Base-by-base conservation (phyloP, 2,329 filamentous ascomycete genomes). In the Microsporum canis region DNA sequence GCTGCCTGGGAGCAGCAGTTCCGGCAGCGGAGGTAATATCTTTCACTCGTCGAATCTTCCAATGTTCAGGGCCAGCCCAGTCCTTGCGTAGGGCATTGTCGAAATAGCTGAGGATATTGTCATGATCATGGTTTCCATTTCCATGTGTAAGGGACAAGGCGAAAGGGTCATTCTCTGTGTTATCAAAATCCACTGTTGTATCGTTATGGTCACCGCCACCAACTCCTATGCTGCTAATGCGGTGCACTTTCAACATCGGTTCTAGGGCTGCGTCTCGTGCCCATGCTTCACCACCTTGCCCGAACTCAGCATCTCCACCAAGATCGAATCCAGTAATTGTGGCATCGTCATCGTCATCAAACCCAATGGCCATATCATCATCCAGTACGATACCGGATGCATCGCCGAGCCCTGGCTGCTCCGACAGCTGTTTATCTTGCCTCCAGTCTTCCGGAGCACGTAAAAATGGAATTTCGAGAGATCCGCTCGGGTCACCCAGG, bases 61-160 rank as follows among this genome's bases (percentile, higher is more conserved):
- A 99, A 75, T 99, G 94, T 72, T 97, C 94, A n/a, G 94, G 92
- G 57, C 91, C 95, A 4, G 88, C 87, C 92, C 94, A 99, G 70
- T 96, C 96, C 81, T 96, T 97, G 71, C 94, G 89, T 49, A 97
- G 77, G 1, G 92, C 91, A 70, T 96, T 90, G 72, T 99, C 94
- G 71, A 99, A 99, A 77, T 97, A 99, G 70, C 89, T 88, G n/a
- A 99, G 81, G 62, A 99, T 96, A 68, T 96, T 92, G 67, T 97
- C 90, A 71, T 96, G 91, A 72, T 87, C 79, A 49, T 75, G 76
- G 62, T 89, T 89, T 58, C 81, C 80, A 60, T 84, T 84, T 58
- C 83, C 80, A 67, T 88, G 87, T 45, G 83, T 84, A 77, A 96
- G 84, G n/a, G 88, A 88, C 12, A 96, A 83, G 29, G 87, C 81